These are phyloP conservation scores for Coprinellus micaceus DNA, from an alignment of 768 basidiomycete genomes.

Conservation along the genomic window DNA sequence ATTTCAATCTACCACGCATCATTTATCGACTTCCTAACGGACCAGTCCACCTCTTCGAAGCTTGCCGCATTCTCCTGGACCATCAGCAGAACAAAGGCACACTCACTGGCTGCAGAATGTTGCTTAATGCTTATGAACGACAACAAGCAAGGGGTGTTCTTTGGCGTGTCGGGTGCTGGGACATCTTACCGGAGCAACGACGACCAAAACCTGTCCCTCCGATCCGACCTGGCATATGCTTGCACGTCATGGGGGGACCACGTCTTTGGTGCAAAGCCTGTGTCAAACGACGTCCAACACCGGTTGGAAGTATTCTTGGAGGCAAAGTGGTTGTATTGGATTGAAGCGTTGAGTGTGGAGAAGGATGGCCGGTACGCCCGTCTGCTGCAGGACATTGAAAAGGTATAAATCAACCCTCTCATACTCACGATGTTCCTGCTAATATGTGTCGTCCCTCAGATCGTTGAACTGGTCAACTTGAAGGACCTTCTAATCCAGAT, in stretches of 20 bases:
- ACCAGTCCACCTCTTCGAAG: not conserved
- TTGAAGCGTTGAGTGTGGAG: slow-evolving; percentile 28
- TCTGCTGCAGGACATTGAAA: not conserved
- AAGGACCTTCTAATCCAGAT: slow-evolving; percentile 12
- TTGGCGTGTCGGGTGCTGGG: not conserved
- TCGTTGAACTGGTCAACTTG: not conserved
- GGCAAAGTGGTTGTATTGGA: slow-evolving; percentile 22
- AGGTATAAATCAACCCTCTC: slow-evolving; percentile 7
- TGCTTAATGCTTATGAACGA: too few relatives aligned
- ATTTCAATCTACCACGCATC: slow-evolving; percentile 4
- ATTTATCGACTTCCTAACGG: slow-evolving; percentile 2
- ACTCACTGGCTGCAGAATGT: not conserved
- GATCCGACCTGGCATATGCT: slow-evolving; percentile 1
- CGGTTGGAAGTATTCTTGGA: not conserved
- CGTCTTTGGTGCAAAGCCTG: not conserved
- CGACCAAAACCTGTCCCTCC: not conserved
- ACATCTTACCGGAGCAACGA: not conserved
- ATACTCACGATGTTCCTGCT: too few relatives aligned
- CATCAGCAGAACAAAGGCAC: not conserved
- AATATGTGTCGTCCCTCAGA: not conserved
- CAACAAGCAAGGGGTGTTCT: not conserved
- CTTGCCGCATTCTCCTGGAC: not conserved
- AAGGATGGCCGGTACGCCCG: slow-evolving; percentile 10
- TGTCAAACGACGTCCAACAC: not conserved
- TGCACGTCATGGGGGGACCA: slow-evolving; percentile 4